Conservation (phyloP, 805 yeast genomes). For the Saccharomycopsis capsularis region DNA sequence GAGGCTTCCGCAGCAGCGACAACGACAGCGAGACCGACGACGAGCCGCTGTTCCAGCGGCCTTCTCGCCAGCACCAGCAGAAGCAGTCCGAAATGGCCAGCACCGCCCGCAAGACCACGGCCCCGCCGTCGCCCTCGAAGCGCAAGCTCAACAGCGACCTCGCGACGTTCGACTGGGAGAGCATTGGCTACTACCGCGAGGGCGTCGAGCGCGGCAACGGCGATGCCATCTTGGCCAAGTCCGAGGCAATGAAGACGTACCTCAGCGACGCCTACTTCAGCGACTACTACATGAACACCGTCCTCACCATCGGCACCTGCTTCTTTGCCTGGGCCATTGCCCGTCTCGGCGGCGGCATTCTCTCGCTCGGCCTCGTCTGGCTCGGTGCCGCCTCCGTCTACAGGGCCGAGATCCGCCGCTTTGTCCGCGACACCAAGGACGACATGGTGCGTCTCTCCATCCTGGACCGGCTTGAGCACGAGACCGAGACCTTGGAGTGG, state of each 20-base stretch:
- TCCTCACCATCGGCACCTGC: conserved; percentile 60
- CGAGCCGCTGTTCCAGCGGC: neutral
- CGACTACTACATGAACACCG: conserved; percentile 67
- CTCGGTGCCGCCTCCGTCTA: conserved; percentile 60
- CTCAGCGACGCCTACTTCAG: conserved; percentile 62
- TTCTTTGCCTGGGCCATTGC: conserved; percentile 66
- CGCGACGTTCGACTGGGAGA: conserved; percentile 21
- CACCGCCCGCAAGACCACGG: neutral
- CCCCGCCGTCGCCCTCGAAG: conserved; percentile 2
- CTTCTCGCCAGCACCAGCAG: neutral
- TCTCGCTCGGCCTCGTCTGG: conserved; percentile 55
- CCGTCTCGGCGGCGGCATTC: conserved; percentile 54
- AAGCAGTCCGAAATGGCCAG: neutral
- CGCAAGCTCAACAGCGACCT: conserved; percentile 17
- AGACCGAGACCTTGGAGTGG: conserved; percentile 75
- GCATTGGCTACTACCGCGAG: conserved; percentile 13
- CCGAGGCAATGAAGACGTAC: conserved; percentile 45
- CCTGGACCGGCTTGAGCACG: conserved; percentile 54
- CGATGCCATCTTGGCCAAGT: conserved; percentile 24
- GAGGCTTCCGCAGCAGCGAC: conserved; percentile 6
- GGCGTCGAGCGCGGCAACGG: conserved; percentile 12
- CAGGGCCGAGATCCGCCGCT: conserved; percentile 66
- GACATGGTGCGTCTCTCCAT: conserved; percentile 63
- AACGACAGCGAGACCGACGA: neutral
- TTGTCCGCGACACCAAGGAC: conserved; percentile 66